Conservation (phyloP, 306 rosid genomes). For the Pyrus bretschneideri region DNA sequence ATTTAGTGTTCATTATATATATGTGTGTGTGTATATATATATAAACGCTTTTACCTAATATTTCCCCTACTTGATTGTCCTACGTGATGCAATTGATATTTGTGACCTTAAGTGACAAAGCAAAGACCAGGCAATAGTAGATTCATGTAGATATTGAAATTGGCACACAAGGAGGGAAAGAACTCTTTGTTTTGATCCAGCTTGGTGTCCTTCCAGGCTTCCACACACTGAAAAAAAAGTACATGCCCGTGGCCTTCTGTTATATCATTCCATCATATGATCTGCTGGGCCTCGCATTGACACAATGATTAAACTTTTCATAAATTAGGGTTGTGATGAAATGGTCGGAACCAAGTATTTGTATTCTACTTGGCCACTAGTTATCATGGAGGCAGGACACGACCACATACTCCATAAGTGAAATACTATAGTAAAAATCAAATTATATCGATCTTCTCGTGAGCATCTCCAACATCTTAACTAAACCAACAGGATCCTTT, state of each 20-base stretch:
- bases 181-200: background rate
- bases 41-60: background rate
- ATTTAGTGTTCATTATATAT: background rate
- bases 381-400: background rate
- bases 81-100: background rate
- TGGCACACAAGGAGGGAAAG: background rate
- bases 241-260: background rate
- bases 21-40: too few relatives aligned
- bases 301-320: background rate
- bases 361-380: background rate
- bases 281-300: background rate
- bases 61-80: background rate
- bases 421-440: background rate
- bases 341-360: background rate
- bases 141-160: background rate
- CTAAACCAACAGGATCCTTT: too few relatives aligned
- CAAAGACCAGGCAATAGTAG: background rate
- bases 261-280: background rate
- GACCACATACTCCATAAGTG: background rate
- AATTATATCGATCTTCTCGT: too few relatives aligned
- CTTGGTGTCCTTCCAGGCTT: background rate
- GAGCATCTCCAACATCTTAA: too few relatives aligned
- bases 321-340: background rate
- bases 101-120: constrained; percentile 1
- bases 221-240: background rate